Evolutionary conservation across 2,329 filamentous ascomycete species (phyloP), one percentile per base, ranked within the genome.

Genomic region (Cadophora gregata): DNA sequence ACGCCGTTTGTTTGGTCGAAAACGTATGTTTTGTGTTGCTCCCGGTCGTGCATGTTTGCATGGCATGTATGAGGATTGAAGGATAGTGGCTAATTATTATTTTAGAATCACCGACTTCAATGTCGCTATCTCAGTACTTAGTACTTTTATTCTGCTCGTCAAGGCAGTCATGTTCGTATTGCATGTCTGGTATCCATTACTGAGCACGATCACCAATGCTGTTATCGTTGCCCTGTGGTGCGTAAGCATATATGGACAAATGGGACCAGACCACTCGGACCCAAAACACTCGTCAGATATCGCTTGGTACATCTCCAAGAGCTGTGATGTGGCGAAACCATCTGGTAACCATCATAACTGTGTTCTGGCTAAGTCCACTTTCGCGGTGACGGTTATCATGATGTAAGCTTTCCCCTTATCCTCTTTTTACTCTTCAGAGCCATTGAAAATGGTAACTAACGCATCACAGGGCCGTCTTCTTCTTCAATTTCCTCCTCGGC

Each of bases 261-360:
- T 90, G 63, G 88, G 89, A 12, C 89, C 90, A 33, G 92, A 95
- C 79, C 86, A 89, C 75, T 86, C 86, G 70, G 91, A 95, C 77
- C 79, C 86, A 6, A 77, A 82, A 51, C 85, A 88, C 73, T 85
- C 85, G 5, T 88, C 88, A 73, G 82, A 83, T 29, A 83, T 87
- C 29, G 85, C 90, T 7, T 95, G 92, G 92, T 94, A 93, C 77
- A 86, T 94, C 72, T 85, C 85, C 63, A 88, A 90, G 77, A 87
- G 86, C 68, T 95, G 92, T 79, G 81, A 79, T 62, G 82, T 90
- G 45, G 88, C 89, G 1, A 81, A 80, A 62, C 81, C 83, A 5
- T 83, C 83, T 67, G 79, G 78, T 59, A 84, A 85, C 31, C 81
- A 85, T 58, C 79, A 83, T 63, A 87, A 86, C 73, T 95, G 92